Evolutionary conservation across 768 basidiomycete species (phyloP), one percentile per base, ranked within the genome.

Genomic region (Lactarius pseudohatsudake): DNA sequence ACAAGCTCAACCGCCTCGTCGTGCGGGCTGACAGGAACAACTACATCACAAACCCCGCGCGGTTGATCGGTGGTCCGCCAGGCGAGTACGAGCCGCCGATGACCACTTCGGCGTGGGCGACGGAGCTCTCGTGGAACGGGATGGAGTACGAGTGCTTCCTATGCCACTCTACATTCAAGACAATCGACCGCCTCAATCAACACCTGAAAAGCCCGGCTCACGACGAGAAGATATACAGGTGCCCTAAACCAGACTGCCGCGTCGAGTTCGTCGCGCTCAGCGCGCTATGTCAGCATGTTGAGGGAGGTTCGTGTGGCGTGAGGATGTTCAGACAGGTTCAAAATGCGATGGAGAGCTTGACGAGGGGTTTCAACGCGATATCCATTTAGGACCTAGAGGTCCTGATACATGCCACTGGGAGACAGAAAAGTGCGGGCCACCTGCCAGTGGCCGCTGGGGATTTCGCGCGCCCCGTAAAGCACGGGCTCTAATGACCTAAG

Each of bases 121-220:
- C 81, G 11, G 70, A 72, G 4, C 74, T 67, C 40, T 77, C 82
- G 13, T 82, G 78, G 77, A 83, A 82, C 64, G 78, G 78, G 0
- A 5, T 0, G 6, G 77, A 68, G 7, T 91, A 79, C 73, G 87
- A 91, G 74, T 91, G 89, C 74, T 84, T 84, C 72, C 74, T 91
- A 28, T 90, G 89, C 80, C 80, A 84, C 72, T 64, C 61, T 26
- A 69, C 58, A 11, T 86, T 81, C 70, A 34, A 70, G 58, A 71
- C 76, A 0, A 79, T 89, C 13, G 13, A 18, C 0, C 76, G 74
- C 7, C 79, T 91, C 59, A 88, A 91, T 71, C 78, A 81, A 67
- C 90, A 91, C 71, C 79, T 90, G 54, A 78, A 80, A 58, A 89
- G 89, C 74, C 86, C 89, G 7, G 32, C 32, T 30, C 66, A 67